Percentiles rank a stretch among this genome's conserved stretches.
phyloP scores from a whole-genome alignment of 2,329 filamentous ascomycete species.

The Metarhizium anisopliae region DNA sequence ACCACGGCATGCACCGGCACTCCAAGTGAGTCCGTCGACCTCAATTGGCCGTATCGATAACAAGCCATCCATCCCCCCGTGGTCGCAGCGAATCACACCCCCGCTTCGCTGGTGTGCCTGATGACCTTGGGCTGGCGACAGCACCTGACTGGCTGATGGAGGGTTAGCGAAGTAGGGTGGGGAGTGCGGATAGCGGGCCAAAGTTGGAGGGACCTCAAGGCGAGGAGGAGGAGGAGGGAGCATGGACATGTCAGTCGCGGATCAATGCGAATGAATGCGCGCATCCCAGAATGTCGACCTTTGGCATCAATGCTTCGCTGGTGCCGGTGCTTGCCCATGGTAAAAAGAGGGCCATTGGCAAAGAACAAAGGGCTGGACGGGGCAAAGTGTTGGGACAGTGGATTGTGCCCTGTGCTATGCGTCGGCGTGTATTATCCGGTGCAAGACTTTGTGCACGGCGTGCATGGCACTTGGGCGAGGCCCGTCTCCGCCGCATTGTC shows the following conservation, averaged over 20 bases:
- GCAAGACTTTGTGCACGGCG: neutral
- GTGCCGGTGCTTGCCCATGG: neutral
- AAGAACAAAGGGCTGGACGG: neutral
- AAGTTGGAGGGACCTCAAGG: neutral
- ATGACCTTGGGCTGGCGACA: constrained; percentile 11
- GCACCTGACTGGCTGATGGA: constrained; percentile 16
- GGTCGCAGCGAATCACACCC: constrained; percentile 7
- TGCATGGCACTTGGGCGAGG: too few relatives aligned
- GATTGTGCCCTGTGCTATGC: too few relatives aligned
- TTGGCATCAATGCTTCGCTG: neutral
- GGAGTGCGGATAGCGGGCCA: neutral
- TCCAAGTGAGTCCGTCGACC: too few relatives aligned
- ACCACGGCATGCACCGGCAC: too few relatives aligned
- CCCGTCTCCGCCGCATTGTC: neutral
- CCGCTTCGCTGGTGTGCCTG: constrained; percentile 11
- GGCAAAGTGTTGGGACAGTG: neutral
- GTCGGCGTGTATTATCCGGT: neutral
- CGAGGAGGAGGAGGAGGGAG: neutral
- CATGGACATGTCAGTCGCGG: neutral
- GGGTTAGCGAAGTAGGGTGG: constrained; percentile 4
- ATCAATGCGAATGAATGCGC: neutral
- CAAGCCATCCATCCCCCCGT: constrained; percentile 2
- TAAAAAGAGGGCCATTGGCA: neutral
- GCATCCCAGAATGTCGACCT: neutral
- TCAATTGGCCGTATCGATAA: neutral